Evolutionary conservation across 768 basidiomycete genomes (phyloP), one percentile per base, ranked within the genome.

Genomic region (Sutorius australiensis): DNA sequence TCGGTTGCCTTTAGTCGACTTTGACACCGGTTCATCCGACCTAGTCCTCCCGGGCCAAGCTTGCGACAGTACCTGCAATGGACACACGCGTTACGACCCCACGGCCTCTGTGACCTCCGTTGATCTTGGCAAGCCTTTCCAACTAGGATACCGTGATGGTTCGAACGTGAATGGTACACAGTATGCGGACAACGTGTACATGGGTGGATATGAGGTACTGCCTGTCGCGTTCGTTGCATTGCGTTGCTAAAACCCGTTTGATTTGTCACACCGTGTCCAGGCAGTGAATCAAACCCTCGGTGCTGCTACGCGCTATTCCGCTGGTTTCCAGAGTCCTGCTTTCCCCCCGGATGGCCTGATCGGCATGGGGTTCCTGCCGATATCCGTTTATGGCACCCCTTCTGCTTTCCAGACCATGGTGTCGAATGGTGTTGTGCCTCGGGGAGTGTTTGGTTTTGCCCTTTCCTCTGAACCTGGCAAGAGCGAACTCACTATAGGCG

Each of bases 401-500:
- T 73, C 78, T 0, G 67, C 77, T 44, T 78, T 80, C 60, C 73
- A 79, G 48, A 76, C 75, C 19, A 73, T 82, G 36, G 54, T 78
- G 16, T 59, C 67, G 8, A 68, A 77, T 41, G 66, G 64, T 13
- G 52, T 56, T 32, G 62, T 72, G 2, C 53, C 68, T 7, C 59
- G 72, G 28, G 60, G 72, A 38, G 67, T 74, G 52, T 82, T 84
- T 56, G 72, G 75, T 24, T 75, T 84, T 59, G 77, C 78, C 55
- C 68, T 83, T 40, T 70, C 74, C 33, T 58, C 67, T 4, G 60
- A 75, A 11, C 27, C 67, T 16, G 61, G 65, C 11, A 73, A 70
- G 21, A 74, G 78, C n/a, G 79, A 81, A 63, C 73, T 87, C 13
- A 77, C 73, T 54, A 62, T 87, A 44, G 84, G 84, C 28, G 84